These are phyloP conservation scores for Myxozyma melibiosi DNA, from an alignment of 805 yeast genomes.

Conservation along the genomic window DNA sequence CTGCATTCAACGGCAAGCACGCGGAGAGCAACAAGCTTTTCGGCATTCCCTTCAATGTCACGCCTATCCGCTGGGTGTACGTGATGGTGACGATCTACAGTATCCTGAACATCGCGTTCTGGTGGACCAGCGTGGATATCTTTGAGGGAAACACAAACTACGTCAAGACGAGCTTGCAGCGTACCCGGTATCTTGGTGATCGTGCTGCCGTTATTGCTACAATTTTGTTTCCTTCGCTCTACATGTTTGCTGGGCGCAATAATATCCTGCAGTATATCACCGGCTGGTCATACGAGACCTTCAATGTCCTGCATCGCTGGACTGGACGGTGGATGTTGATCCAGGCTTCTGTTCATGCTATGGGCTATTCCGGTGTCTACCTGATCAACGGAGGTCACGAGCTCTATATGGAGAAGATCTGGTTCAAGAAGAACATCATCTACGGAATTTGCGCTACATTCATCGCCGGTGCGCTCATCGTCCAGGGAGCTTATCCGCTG, in stretches of 20 bases:
- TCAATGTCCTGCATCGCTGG: constrained; percentile 67
- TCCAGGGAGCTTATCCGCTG: constrained; percentile 57
- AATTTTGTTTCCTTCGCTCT: constrained; percentile 52
- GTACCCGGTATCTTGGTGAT: background rate
- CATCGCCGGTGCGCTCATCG: constrained; percentile 49
- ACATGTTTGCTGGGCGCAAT: constrained; percentile 71
- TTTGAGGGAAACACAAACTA: no score
- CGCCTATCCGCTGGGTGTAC: constrained; percentile 48
- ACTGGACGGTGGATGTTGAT: constrained; percentile 53
- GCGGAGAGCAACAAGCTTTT: constrained; percentile 23
- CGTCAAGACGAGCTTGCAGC: no score
- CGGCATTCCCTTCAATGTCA: constrained; percentile 29
- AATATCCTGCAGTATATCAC: constrained; percentile 64
- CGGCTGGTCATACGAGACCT: constrained; percentile 65
- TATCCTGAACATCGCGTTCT: background rate
- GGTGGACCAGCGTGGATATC: no score
- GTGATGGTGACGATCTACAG: constrained; percentile 36
- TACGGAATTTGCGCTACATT: no score
- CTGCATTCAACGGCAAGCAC: constrained; percentile 36
- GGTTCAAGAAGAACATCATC: no score
- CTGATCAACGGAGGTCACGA: background rate
- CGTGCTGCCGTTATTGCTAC: constrained; percentile 37
- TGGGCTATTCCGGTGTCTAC: constrained; percentile 28
- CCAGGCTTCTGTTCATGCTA: constrained; percentile 58
- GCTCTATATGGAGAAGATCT: background rate